Evolutionary conservation across 495 filamentous ascomycete species (phyloP).

Genomic region (Neurospora sp.): DNA sequence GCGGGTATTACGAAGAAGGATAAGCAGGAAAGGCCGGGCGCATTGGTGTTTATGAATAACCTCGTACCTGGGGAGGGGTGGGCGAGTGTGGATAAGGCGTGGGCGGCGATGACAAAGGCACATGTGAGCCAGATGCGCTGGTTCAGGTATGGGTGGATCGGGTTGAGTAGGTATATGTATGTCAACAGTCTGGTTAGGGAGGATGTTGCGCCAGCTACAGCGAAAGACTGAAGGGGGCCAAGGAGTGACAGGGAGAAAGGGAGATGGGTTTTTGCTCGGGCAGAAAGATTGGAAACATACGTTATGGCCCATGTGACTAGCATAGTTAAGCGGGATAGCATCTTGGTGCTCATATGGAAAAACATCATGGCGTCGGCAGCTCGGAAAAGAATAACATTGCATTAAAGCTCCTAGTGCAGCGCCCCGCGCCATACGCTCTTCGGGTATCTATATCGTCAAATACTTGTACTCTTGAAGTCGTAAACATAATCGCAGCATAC

Average conservation of each 20-base stretch:
- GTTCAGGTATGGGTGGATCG: slow-evolving; percentile 97
- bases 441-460: neutral
- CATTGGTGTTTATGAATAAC: slow-evolving; percentile 61
- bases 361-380: neutral
- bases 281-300: neutral
- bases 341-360: too few species aligned
- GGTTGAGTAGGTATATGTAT: slow-evolving; percentile 84
- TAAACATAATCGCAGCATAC: neutral
- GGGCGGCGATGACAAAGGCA: slow-evolving; percentile 74
- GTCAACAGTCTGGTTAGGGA: slow-evolving; percentile 69
- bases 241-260: neutral
- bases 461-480: neutral
- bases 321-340: neutral
- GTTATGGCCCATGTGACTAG: neutral
- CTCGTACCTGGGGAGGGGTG: slow-evolving; percentile 40
- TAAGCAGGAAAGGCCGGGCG: slow-evolving; percentile 32
- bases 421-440: too few species aligned
- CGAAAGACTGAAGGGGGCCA: neutral
- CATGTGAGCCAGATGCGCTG: slow-evolving; percentile 97
- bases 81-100: slow-evolving; percentile 39
- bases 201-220: neutral
- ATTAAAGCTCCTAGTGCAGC: neutral
- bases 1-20: slow-evolving; percentile 27
- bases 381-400: neutral
- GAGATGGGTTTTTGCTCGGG: neutral